Conservation (phyloP, 1,284 basidiomycete species). For the Apiotrichum akiyoshidainum region DNA sequence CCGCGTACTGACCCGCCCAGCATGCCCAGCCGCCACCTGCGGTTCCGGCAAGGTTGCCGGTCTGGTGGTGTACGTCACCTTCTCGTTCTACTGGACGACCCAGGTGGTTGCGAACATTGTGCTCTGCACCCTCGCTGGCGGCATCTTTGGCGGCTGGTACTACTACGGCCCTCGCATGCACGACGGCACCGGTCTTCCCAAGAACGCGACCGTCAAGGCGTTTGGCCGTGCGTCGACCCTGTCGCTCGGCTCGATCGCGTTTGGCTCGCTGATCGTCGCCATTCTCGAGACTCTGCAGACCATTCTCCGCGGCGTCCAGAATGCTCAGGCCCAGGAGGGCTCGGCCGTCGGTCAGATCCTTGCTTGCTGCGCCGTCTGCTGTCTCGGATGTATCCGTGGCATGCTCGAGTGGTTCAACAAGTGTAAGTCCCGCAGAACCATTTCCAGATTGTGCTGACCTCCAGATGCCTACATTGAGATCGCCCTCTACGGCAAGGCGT, state of each 20-base stretch:
- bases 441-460: not conserved
- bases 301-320: slow-evolving; percentile 62
- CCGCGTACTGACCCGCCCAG: slow-evolving; percentile 8
- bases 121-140: slow-evolving; percentile 73
- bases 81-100: slow-evolving; percentile 79
- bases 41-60: slow-evolving; percentile 62
- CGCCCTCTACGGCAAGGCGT: slow-evolving; percentile 81
- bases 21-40: slow-evolving; percentile 53
- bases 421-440: slow-evolving; percentile 28
- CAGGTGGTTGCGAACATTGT: slow-evolving; percentile 71
- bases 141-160: slow-evolving; percentile 58
- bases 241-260: slow-evolving; percentile 83
- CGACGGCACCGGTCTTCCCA: slow-evolving; percentile 54
- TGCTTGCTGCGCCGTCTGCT: slow-evolving; percentile 70
- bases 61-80: slow-evolving; percentile 71
- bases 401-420: slow-evolving; percentile 77
- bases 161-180: slow-evolving; percentile 46
- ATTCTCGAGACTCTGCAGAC: slow-evolving; percentile 72
- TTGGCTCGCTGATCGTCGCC: slow-evolving; percentile 84
- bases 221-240: slow-evolving; percentile 78
- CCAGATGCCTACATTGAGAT: slow-evolving; percentile 61
- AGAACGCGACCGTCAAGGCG: slow-evolving; percentile 65
- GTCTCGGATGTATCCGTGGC: slow-evolving; percentile 67
- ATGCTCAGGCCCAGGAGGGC: slow-evolving; percentile 69
- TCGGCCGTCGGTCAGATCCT: slow-evolving; percentile 67